phyloP scores from a whole-genome alignment of 495 filamentous ascomycete species.

The Aspergillus bertholletiae region DNA sequence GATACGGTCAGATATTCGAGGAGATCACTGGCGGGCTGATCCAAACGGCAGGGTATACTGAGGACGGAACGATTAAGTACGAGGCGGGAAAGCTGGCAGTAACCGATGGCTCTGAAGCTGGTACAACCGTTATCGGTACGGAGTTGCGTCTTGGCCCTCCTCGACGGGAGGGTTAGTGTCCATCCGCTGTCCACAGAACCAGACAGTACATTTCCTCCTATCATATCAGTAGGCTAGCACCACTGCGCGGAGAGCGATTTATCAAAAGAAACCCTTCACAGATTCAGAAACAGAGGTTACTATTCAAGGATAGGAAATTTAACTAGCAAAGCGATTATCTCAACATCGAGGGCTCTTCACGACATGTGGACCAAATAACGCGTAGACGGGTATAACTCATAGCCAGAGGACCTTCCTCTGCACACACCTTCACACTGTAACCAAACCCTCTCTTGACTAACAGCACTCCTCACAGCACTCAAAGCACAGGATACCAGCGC shows the following conservation, averaged over 20 bases:
- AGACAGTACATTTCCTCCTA: no score
- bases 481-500: slow-evolving; percentile 22
- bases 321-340: background rate
- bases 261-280: no score
- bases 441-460: slow-evolving; percentile 1
- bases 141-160: background rate
- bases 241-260: no score
- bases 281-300: no score
- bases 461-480: slow-evolving; percentile 25
- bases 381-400: background rate
- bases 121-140: no score
- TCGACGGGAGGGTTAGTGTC: background rate
- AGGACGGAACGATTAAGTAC: slow-evolving; percentile 25
- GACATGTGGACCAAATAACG: background rate
- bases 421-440: background rate
- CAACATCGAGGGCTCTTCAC: background rate
- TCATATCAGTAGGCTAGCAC: no score
- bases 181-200: no score
- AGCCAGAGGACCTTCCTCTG: background rate
- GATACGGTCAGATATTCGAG: slow-evolving; percentile 40
- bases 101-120: background rate
- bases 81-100: slow-evolving; percentile 13
- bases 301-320: background rate
- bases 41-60: slow-evolving; percentile 20
- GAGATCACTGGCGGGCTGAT: slow-evolving; percentile 49